Conservation (phyloP, 495 filamentous ascomycete species). For the Penicillium macrosclerotiorum region DNA sequence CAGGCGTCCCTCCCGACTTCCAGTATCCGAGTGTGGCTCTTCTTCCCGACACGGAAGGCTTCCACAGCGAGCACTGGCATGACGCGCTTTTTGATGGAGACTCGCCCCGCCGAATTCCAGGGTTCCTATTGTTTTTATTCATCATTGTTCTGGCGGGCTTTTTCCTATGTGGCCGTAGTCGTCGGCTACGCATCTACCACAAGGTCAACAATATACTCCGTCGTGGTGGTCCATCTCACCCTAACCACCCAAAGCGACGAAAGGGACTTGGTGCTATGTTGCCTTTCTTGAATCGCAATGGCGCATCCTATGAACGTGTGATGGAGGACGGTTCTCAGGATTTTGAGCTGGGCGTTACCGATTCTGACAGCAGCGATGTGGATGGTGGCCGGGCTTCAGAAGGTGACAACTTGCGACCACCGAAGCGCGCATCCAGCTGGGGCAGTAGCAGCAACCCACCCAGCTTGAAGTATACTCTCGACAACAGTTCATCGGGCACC, state of each 20-base stretch:
- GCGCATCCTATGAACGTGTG: conserved; percentile 78
- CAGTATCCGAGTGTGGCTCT: conserved; percentile 73
- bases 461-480: conserved; percentile 56
- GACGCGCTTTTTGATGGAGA: conserved; percentile 63
- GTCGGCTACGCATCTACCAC: conserved; percentile 63
- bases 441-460: conserved; percentile 34
- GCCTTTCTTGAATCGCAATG: conserved; percentile 52
- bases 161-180: conserved; percentile 67
- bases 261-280: conserved; percentile 51
- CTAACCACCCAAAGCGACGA: conserved; percentile 50
- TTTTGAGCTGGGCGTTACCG: conserved; percentile 68
- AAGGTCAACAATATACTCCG: conserved; percentile 52
- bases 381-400: conserved; percentile 40
- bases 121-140: conserved; percentile 70
- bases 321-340: conserved; percentile 71
- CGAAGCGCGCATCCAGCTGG: conserved; percentile 41
- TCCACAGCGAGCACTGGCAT: conserved; percentile 68
- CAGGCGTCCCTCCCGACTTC: conserved; percentile 70
- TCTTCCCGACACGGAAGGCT: conserved; percentile 37
- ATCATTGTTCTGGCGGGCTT: conserved; percentile 67
- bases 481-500: conserved; percentile 52
- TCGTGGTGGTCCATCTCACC: conserved; percentile 50
- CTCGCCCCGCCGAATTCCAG: conserved; percentile 65
- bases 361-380: conserved; percentile 54
- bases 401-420: conserved; percentile 30